Percentiles rank a stretch among this genome's conserved stretches.
These are phyloP conservation scores for Rhizopogon hawkerae DNA, from an alignment of 1,284 basidiomycete species.

Conservation along the genomic window DNA sequence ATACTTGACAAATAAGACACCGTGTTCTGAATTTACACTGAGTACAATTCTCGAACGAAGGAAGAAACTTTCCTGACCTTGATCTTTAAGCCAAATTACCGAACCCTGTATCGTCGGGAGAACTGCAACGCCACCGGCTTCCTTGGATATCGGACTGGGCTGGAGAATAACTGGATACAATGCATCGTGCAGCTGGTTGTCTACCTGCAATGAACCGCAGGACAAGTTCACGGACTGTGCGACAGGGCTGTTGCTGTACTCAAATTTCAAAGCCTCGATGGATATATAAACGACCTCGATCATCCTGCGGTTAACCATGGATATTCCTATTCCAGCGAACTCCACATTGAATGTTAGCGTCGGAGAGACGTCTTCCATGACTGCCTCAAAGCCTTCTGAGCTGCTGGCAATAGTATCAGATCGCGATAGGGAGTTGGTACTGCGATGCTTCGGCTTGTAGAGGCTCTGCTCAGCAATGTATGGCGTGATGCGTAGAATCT, in stretches of 20 bases:
- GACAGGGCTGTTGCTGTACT: conserved; percentile 77
- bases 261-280: conserved; percentile 73
- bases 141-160: conserved; percentile 85
- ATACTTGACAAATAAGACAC: conserved; percentile 96
- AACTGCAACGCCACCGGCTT: conserved; percentile 65
- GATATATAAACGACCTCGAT: conserved; percentile 90
- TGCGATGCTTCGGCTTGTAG: conserved; percentile 73
- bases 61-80: conserved; percentile 45
- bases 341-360: conserved; percentile 68
- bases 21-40: conserved; percentile 58
- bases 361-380: conserved; percentile 69
- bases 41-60: not conserved
- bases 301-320: conserved; percentile 82
- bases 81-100: conserved; percentile 86
- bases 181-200: conserved; percentile 97
- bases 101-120: conserved; percentile 89
- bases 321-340: conserved; percentile 89
- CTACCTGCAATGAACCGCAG: conserved; percentile 90
- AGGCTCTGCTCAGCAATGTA: conserved; percentile 84
- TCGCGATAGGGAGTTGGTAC: conserved; percentile 41
- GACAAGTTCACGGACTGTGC: conserved; percentile 79
- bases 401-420: conserved; percentile 62
- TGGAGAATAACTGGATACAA: conserved; percentile 95
- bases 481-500: conserved; percentile 81
- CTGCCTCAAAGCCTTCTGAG: conserved; percentile 80